Percentiles rank a stretch among this genome's conserved stretches.
phyloP scores from a whole-genome alignment of 2,329 filamentous ascomycete species.

The Paracorniculantispora psalliotae region DNA sequence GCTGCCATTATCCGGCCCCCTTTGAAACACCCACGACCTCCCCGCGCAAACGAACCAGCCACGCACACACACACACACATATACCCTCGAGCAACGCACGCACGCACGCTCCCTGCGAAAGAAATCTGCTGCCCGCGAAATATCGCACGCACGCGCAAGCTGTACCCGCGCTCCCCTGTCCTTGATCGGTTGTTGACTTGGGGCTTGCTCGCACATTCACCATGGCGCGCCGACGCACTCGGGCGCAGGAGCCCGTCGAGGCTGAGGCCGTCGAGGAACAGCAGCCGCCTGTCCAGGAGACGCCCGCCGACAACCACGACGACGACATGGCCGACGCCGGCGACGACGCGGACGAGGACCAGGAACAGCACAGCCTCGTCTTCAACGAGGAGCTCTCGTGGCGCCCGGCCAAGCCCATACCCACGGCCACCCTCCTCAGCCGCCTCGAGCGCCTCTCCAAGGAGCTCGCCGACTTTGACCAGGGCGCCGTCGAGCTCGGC shows the following conservation, averaged over 20 bases:
- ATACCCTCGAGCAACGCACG: background rate
- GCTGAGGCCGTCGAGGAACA: slow-evolving; percentile 7
- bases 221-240: slow-evolving; percentile 34
- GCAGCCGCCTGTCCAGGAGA: slow-evolving; percentile 19
- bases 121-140: too few relatives aligned
- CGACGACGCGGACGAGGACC: slow-evolving; percentile 21
- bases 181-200: background rate
- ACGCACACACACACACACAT: background rate
- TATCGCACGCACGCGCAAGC: background rate
- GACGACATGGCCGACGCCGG: slow-evolving; percentile 20
- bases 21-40: slow-evolving; percentile 3
- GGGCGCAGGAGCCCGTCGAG: slow-evolving; percentile 20
- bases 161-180: background rate
- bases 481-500: slow-evolving; percentile 77
- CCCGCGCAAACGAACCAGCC: slow-evolving; percentile 3
- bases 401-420: slow-evolving; percentile 85
- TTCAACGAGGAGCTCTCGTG: slow-evolving; percentile 88
- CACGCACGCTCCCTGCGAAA: background rate
- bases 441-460: slow-evolving; percentile 75
- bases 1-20: slow-evolving; percentile 8
- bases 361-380: slow-evolving; percentile 46
- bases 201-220: slow-evolving; percentile 15
- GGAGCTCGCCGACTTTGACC: slow-evolving; percentile 80
- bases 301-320: slow-evolving; percentile 11
- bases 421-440: slow-evolving; percentile 73